Base-by-base conservation (phyloP, 352 stramenopile species). In the Globisporangium abappressorium region DNA sequence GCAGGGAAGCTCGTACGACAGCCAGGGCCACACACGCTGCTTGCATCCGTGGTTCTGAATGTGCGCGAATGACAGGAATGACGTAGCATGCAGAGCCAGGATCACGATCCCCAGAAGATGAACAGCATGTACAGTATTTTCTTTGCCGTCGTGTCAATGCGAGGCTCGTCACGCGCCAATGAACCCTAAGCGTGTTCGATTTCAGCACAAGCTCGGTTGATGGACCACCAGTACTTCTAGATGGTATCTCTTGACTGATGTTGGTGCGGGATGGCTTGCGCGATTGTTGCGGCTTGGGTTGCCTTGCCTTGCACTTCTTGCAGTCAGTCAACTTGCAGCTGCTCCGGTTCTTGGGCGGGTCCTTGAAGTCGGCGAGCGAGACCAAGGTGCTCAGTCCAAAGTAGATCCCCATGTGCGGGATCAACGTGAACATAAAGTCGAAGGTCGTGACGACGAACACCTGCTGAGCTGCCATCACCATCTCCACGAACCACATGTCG, bases 1-100 rank as follows among this genome's bases (percentile, higher is more conserved):
- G 26, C 59, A 74, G 4, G 66, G 53, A 22, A 69, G 46, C 36
- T 74, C 65, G 43, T 54, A 62, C 20, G 11, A 58, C 7, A 58
- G 14, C 53, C 26, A 58, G 33, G 9, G 34, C 56, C 34, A 62
- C 30, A 46, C 14, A 34, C 33, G 56, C 33, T 49, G n/a, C 56
- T 62, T 62, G 56, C 18, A 33, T 33, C 33, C 18, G 20, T 36
- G 26, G 14, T 58, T 58, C 26, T 58, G 53, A 18, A 58, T 6
- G 5, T 58, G 26, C 14, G 53, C 18, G 53, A 58, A 58, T 15
- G 53, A 58, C 56, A 62, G 3, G 20, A 62, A 49, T 3, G 56
- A 43, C 15, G 33, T 33, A 9, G 22, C 20, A 8, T 62, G 34
- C 12, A 62, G 36, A 30, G 26, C 11, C 22, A 62, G 4, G 56